Evolutionary conservation across 2,329 filamentous ascomycete genomes (phyloP), one percentile per base, ranked within the genome.

Genomic region (Diplodia scrobiculata): DNA sequence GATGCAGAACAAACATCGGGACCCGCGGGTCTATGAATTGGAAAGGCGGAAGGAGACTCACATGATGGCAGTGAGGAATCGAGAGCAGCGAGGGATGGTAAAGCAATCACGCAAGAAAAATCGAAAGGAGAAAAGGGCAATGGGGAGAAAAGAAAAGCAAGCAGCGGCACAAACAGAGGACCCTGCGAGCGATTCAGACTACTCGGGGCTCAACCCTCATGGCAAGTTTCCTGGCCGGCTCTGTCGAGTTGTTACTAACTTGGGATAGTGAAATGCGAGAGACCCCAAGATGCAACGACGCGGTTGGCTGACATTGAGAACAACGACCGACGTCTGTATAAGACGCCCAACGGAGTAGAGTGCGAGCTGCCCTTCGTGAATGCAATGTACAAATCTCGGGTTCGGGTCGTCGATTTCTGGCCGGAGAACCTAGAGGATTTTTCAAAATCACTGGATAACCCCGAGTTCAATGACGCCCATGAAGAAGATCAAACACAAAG

Each of bases 381-480:
- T 72, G 79, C 84, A 66, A 90, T 87, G 50, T 92, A 92, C 74
- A 86, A 87, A 54, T 81, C 86, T 25, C 82, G 84, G 38, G 88
- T 91, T 41, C 88, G 91, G n/a, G 88, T 96, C 1, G 84, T 96
- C 41, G 91, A 97, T 77, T 97, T 91, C 75, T 86, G 84, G 67
- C 94, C 94, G 0, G 78, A 82, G 2, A 82, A 82, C 0, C 79
- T 97, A 1, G 84, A 87, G 69, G 86, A 94, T 67, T 97, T 97
- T 74, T 81, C 89, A 2, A 73, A 73, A 72, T 81, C 50, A 75
- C 34, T 80, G 81, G 71, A 70, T 14, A 73, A 78, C 52, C 68
- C 70, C 4, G 71, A 68, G 21, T 78, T 76, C 70, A 72, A 79
- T 59, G 83, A 85, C 41, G 70, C 78, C 0, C 77, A 89, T 13